Conservation (phyloP, 208 protist species). For the Leptomonas pyrrhocoris region DNA sequence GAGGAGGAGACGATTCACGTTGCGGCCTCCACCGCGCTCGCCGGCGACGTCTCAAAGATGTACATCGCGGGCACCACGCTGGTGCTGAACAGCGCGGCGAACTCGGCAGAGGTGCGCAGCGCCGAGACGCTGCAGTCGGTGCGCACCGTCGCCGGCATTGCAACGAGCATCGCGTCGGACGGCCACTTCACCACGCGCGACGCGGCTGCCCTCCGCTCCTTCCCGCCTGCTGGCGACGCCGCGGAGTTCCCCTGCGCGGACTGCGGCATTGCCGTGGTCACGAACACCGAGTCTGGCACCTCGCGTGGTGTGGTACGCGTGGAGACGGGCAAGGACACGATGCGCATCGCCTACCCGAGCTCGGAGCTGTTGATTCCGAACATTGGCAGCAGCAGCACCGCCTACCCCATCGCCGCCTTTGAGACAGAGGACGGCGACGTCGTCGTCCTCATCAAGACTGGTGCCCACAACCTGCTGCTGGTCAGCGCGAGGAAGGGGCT, state of each 20-base stretch:
- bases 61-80: constrained; percentile 20
- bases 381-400: constrained; percentile 22
- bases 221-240: constrained; percentile 8
- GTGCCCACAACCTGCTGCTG: constrained; percentile 63
- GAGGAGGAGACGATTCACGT: constrained; percentile 42
- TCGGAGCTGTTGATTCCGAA: constrained; percentile 13
- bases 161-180: constrained; percentile 29
- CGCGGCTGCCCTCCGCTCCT: constrained; percentile 14
- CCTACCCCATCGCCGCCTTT: constrained; percentile 43
- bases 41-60: constrained; percentile 22
- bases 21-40: constrained; percentile 1
- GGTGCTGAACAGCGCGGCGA: constrained; percentile 17
- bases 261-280: constrained; percentile 30
- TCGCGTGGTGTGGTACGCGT: constrained; percentile 30
- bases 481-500: constrained; percentile 40
- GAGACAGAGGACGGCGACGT: constrained; percentile 28
- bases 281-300: constrained; percentile 14
- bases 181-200: constrained; percentile 39
- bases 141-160: constrained; percentile 22
- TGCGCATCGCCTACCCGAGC: constrained; percentile 34
- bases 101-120: constrained; percentile 17
- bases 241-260: constrained; percentile 22
- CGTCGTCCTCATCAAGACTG: constrained; percentile 52
- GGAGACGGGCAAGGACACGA: constrained; percentile 4
- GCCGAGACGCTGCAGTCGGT: constrained; percentile 20